Evolutionary conservation across 164 flowering plant species (phyloP).

Genomic region (Saururus chinensis): DNA sequence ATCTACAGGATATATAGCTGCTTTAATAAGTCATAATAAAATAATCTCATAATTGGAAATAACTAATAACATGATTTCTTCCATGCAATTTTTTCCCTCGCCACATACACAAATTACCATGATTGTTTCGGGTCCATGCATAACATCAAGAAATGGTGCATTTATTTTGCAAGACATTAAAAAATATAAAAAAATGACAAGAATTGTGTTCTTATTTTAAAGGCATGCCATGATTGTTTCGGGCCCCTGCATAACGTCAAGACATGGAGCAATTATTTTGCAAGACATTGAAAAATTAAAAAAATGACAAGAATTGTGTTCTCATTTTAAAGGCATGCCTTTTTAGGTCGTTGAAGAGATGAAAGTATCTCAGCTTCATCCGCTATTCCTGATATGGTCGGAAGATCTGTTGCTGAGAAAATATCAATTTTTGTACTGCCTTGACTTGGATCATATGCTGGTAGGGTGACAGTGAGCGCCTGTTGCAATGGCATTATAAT

Average conservation of each 20-base stretch:
- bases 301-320: too few species aligned
- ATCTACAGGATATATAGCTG: background rate
- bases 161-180: too few species aligned
- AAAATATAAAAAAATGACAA: too few species aligned
- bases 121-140: too few species aligned
- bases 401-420: slow-evolving; percentile 63
- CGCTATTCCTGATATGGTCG: slow-evolving; percentile 82
- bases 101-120: too few species aligned
- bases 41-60: background rate
- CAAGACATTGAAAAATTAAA: too few species aligned
- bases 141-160: too few species aligned
- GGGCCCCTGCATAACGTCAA: too few species aligned
- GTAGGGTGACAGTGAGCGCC: slow-evolving; percentile 76
- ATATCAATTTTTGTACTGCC: slow-evolving; percentile 34
- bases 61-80: background rate
- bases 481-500: slow-evolving; percentile 94
- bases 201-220: background rate
- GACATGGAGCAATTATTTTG: too few species aligned
- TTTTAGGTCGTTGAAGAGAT: slow-evolving; percentile 96
- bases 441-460: slow-evolving; percentile 39
- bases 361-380: slow-evolving; percentile 99
- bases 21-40: background rate
- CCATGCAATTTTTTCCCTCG: background rate
- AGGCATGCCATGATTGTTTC: slow-evolving; percentile 30
- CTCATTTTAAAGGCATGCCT: slow-evolving; percentile 26